Percentiles rank a stretch among this genome's conserved stretches.
These are phyloP conservation scores for Hanseniaspora hatyaiensis DNA, from an alignment of 805 yeast genomes.

Conservation along the genomic window DNA sequence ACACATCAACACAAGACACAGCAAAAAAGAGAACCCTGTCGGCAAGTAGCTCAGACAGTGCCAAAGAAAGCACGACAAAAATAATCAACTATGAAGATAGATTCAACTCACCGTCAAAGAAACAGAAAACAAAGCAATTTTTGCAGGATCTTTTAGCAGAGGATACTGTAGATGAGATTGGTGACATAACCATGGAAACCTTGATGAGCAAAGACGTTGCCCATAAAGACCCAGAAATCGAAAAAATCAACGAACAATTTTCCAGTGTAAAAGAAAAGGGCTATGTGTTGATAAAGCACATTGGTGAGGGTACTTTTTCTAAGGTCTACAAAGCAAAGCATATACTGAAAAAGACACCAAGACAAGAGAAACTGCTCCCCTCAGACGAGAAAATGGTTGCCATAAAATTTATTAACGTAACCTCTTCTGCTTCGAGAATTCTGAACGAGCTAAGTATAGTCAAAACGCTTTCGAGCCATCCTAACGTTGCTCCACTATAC, in stretches of 20 bases:
- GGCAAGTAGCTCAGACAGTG: neutral
- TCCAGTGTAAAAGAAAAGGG: conserved; percentile 33
- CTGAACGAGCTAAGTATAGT: conserved; percentile 74
- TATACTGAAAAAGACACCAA: conserved; percentile 19
- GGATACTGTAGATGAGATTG: neutral
- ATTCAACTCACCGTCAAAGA: conserved; percentile 16
- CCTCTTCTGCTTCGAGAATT: conserved; percentile 87
- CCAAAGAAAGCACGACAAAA: conserved; percentile 6
- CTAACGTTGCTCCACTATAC: conserved; percentile 73
- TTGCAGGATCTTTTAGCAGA: neutral
- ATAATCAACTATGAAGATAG: conserved; percentile 13
- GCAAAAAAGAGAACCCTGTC: neutral
- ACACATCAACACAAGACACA: no score
- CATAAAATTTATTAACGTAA: conserved; percentile 82
- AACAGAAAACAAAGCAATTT: conserved; percentile 12
- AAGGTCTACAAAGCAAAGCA: conserved; percentile 45
- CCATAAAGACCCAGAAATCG: conserved; percentile 35
- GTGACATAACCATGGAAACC: conserved; percentile 2
- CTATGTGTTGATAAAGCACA: conserved; percentile 30
- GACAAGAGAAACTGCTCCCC: conserved; percentile 23
- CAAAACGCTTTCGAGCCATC: conserved; percentile 53
- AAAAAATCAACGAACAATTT: conserved; percentile 42
- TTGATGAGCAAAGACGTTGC: conserved; percentile 36
- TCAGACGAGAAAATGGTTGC: conserved; percentile 47
- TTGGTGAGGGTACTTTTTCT: conserved; percentile 88